Evolutionary conservation across 2,329 filamentous ascomycete genomes (phyloP).

Genomic region (Pyrenophora teres): DNA sequence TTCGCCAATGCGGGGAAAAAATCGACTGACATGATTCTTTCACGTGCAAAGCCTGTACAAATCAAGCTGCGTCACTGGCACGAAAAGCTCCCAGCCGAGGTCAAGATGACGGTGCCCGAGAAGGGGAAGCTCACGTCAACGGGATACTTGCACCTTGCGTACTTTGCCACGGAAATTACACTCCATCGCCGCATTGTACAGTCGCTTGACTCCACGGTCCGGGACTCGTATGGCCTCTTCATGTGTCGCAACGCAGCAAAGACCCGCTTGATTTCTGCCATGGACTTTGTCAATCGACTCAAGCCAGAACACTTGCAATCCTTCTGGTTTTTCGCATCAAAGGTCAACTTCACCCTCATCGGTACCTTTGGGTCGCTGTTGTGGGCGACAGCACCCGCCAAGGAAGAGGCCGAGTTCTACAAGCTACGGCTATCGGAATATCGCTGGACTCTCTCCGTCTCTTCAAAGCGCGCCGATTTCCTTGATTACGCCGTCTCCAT

Average conservation of each 20-base stretch:
- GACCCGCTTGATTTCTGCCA: constrained; percentile 89
- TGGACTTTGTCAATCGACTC: constrained; percentile 96
- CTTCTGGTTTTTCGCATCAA: constrained; percentile 90
- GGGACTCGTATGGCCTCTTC: constrained; percentile 81
- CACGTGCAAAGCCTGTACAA: constrained; percentile 79
- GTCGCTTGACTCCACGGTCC: constrained; percentile 64
- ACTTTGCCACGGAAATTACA: constrained; percentile 93
- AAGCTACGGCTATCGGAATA: constrained; percentile 84
- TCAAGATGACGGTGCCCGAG: constrained; percentile 66
- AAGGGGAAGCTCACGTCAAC: constrained; percentile 52
- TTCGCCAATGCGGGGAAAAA: constrained; percentile 69
- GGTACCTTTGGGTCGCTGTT: constrained; percentile 90
- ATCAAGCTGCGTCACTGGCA: constrained; percentile 85
- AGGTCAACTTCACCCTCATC: constrained; percentile 91
- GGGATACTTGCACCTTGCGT: constrained; percentile 81
- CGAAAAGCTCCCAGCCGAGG: constrained; percentile 64
- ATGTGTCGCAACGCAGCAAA: constrained; percentile 95
- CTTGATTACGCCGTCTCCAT: constrained; percentile 53
- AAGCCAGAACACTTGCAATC: constrained; percentile 83
- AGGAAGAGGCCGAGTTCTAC: constrained; percentile 93
- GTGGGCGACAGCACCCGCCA: constrained; percentile 84
- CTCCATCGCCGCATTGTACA: constrained; percentile 90
- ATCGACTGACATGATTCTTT: constrained; percentile 73
- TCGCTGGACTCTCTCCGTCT: constrained; percentile 89
- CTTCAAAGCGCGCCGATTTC: constrained; percentile 68